Percentiles rank a stretch among this genome's conserved stretches.
These are phyloP conservation scores for Candida maris DNA, from an alignment of 805 yeast genomes.

Conservation along the genomic window DNA sequence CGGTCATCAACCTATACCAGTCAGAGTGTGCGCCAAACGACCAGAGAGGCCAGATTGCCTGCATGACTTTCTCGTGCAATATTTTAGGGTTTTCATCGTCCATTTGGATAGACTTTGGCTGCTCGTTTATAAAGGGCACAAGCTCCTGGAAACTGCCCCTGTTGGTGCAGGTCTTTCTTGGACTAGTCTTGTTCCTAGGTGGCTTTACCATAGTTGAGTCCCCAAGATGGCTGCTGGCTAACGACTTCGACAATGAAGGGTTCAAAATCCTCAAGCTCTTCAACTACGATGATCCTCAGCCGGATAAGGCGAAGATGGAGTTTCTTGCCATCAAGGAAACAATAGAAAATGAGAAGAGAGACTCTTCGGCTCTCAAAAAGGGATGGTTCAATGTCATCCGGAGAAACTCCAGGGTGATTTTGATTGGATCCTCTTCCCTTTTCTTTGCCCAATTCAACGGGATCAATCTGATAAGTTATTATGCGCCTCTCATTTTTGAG, in stretches of 20 bases:
- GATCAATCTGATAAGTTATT: slow-evolving; percentile 82
- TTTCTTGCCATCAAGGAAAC: slow-evolving; percentile 43
- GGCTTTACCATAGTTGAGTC: slow-evolving; percentile 78
- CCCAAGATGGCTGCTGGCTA: slow-evolving; percentile 82
- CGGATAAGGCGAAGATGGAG: slow-evolving; percentile 34
- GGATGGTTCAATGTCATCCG: slow-evolving; percentile 21
- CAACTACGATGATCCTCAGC: slow-evolving; percentile 26
- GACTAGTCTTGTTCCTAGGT: slow-evolving; percentile 61
- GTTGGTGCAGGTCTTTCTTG: slow-evolving; percentile 69
- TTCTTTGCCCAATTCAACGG: slow-evolving; percentile 90
- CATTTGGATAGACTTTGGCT: slow-evolving; percentile 83
- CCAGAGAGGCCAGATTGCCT: slow-evolving; percentile 79
- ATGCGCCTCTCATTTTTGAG: slow-evolving; percentile 88
- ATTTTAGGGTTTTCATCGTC: slow-evolving; percentile 76
- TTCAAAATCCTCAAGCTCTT: slow-evolving; percentile 36
- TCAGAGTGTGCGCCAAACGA: slow-evolving; percentile 86
- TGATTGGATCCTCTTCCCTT: slow-evolving; percentile 81
- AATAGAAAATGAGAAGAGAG: slow-evolving; percentile 18
- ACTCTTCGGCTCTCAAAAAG: slow-evolving; percentile 22
- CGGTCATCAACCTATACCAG: slow-evolving; percentile 85
- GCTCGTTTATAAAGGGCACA: slow-evolving; percentile 59
- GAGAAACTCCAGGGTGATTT: slow-evolving; percentile 45
- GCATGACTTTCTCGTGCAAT: slow-evolving; percentile 86
- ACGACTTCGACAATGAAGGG: slow-evolving; percentile 60
- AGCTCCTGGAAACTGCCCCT: slow-evolving; percentile 79